These are phyloP conservation scores for Chaetoceros tenuissimus DNA, from an alignment of 108 stramenopile species.

Conservation along the genomic window DNA sequence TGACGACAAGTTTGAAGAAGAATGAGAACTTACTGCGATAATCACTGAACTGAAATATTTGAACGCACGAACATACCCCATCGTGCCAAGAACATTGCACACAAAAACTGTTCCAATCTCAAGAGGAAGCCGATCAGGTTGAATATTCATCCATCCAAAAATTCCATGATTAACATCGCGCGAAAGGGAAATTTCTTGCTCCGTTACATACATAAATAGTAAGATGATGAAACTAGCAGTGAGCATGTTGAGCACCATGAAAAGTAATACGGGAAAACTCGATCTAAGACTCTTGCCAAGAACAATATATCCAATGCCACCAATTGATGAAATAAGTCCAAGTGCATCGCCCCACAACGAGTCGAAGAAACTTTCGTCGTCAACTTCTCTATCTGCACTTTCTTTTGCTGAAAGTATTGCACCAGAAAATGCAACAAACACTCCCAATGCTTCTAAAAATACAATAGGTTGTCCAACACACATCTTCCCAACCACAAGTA, in stretches of 20 bases:
- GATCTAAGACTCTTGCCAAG: constrained; percentile 42
- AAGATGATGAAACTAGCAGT: constrained; percentile 22
- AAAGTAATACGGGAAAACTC: constrained; percentile 24
- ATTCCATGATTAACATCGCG: constrained; percentile 30
- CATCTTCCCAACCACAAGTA: constrained; percentile 37
- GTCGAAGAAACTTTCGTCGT: neutral
- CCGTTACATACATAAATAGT: constrained; percentile 10
- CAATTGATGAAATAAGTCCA: constrained; percentile 23
- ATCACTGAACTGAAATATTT: constrained; percentile 53
- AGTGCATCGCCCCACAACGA: constrained; percentile 42
- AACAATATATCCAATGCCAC: constrained; percentile 22
- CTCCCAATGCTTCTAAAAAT: constrained; percentile 35
- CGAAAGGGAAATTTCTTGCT: constrained; percentile 16
- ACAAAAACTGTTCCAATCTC: constrained; percentile 41
- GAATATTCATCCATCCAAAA: constrained; percentile 35
- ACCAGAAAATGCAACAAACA: constrained; percentile 43
- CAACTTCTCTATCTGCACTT: constrained; percentile 5
- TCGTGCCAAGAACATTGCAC: constrained; percentile 46
- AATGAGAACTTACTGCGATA: constrained; percentile 12
- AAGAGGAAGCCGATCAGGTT: constrained; percentile 32
- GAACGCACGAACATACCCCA: constrained; percentile 57
- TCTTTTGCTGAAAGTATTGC: constrained; percentile 45
- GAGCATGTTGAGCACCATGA: constrained; percentile 54
- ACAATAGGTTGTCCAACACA: constrained; percentile 28
- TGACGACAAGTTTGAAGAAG: neutral